Evolutionary conservation across 306 rosid genomes (phyloP).

Genomic region (Hylodesmum podocarpum): DNA sequence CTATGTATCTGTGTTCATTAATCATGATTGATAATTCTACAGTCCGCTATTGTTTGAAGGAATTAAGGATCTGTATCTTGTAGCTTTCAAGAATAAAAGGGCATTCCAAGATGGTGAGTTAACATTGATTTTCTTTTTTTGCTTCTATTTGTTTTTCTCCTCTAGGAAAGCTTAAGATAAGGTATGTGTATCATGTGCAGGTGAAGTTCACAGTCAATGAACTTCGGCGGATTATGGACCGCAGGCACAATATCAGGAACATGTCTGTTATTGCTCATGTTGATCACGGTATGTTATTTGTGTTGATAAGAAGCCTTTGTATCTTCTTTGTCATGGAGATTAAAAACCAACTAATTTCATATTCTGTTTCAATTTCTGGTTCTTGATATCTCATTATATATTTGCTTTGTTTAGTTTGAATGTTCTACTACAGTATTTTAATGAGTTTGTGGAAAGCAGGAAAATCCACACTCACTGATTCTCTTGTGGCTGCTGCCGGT

Average conservation of each 20-base stretch:
- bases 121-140: not conserved
- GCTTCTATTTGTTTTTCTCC: not conserved
- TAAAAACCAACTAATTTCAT: not conserved
- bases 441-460: slow-evolving; percentile 35
- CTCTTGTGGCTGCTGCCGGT: slow-evolving; percentile 89
- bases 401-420: not conserved
- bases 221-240: slow-evolving; percentile 66
- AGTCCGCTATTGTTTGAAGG: not conserved
- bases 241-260: slow-evolving; percentile 63
- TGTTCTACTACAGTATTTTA: not conserved
- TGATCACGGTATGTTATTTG: slow-evolving; percentile 51
- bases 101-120: slow-evolving; percentile 53
- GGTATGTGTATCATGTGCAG: slow-evolving; percentile 34
- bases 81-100: no score
- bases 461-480: slow-evolving; percentile 75
- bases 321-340: not conserved
- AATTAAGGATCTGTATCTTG: not conserved
- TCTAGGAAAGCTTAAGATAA: not conserved
- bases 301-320: not conserved
- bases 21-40: not conserved
- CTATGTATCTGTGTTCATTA: not conserved
- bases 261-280: slow-evolving; percentile 78
- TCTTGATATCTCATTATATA: not conserved
- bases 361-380: not conserved
- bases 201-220: slow-evolving; percentile 71